Evolutionary conservation across 176 grass and related monocot genomes (phyloP).

Genomic region (Rhynchospora tenuis): DNA sequence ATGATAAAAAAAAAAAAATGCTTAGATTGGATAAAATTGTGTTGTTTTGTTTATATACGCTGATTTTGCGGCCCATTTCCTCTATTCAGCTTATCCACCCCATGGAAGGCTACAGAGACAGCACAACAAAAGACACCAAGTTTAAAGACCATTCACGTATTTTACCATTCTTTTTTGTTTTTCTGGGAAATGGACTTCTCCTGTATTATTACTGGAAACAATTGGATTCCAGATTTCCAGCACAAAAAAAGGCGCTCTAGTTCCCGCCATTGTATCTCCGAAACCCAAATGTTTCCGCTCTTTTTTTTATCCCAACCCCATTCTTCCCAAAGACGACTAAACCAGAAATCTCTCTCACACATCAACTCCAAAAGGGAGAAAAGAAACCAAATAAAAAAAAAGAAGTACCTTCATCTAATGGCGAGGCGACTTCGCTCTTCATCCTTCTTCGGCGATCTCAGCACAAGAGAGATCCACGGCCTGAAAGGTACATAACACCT

Average conservation of each 20-base stretch:
- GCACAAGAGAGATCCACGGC: conserved; percentile 55
- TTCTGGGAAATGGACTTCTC: not conserved
- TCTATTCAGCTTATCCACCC: no score
- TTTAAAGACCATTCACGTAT: not conserved
- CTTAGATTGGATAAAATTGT: no score
- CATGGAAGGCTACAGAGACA: not conserved
- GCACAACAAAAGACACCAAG: not conserved
- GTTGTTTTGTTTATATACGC: no score
- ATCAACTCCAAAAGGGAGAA: not conserved
- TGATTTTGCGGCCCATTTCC: no score
- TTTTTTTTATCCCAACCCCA: not conserved
- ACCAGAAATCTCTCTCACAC: conserved; percentile 5
- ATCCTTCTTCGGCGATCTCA: conserved; percentile 71
- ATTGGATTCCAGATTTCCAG: not conserved
- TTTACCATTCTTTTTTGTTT: not conserved
- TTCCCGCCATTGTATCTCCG: conserved; percentile 23
- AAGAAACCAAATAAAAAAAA: not conserved
- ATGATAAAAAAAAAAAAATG: no score
- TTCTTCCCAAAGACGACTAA: not conserved
- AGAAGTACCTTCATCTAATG: conserved; percentile 16
- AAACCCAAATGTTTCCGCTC: conserved; percentile 8
- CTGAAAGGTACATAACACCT: conserved; percentile 31
- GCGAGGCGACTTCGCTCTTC: conserved; percentile 27
- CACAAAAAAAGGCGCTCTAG: not conserved
- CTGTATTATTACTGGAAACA: not conserved